Evolutionary conservation across 306 rosid genomes (phyloP).

Genomic region (Sphenostylis stenocarpa): DNA sequence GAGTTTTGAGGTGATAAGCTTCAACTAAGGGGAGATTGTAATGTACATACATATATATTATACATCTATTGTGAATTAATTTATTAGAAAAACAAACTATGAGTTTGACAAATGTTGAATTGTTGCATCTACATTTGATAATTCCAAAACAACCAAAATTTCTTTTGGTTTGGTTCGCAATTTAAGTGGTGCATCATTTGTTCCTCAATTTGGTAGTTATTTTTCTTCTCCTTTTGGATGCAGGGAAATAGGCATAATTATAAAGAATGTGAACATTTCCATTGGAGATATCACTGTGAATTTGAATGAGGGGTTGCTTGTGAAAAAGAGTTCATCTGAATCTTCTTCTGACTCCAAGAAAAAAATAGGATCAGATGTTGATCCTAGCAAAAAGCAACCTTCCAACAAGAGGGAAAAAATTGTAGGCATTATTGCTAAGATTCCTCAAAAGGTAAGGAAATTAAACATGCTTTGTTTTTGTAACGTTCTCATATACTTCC

Average conservation of each 20-base stretch:
- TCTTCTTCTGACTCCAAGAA: constrained; percentile 52
- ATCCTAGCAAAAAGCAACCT: constrained; percentile 47
- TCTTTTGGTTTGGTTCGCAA: constrained; percentile 4
- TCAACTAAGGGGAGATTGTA: background rate
- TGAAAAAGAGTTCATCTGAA: constrained; percentile 56
- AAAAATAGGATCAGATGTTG: constrained; percentile 41
- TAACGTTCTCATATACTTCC: background rate
- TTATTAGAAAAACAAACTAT: constrained; percentile 1
- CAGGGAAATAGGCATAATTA: constrained; percentile 75
- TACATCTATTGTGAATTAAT: background rate
- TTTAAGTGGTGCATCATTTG: background rate
- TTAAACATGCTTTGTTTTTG: background rate
- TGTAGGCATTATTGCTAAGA: constrained; percentile 43
- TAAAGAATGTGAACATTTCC: constrained; percentile 61
- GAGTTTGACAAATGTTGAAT: constrained; percentile 7
- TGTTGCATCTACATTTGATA: constrained; percentile 2
- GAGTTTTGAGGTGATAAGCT: constrained; percentile 2
- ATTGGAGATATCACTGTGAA: constrained; percentile 66
- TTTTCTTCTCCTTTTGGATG: constrained; percentile 38
- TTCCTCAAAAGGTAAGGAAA: constrained; percentile 86
- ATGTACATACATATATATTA: background rate
- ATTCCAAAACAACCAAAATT: constrained; percentile 5
- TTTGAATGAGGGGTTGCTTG: constrained; percentile 71
- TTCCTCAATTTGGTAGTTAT: background rate
- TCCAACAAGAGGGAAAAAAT: constrained; percentile 50